These are phyloP conservation scores for Aureobasidium sp. DNA, from an alignment of 2,329 filamentous ascomycete genomes.

Conservation along the genomic window DNA sequence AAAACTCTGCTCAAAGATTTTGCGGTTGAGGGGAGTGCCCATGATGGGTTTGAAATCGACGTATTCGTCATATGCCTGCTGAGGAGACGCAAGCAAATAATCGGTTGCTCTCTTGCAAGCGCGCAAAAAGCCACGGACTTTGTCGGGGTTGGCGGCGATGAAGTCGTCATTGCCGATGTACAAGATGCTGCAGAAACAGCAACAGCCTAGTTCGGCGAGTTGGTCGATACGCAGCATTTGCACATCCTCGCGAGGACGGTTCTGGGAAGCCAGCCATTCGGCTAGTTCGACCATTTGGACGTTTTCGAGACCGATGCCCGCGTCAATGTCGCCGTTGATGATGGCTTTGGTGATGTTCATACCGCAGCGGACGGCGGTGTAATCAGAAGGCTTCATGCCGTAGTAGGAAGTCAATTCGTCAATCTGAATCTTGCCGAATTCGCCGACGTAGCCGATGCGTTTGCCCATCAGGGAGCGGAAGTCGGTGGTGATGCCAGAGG, in stretches of 20 bases:
- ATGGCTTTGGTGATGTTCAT: slow-evolving; percentile 78
- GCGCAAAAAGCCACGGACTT: slow-evolving; percentile 60
- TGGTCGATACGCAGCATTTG: slow-evolving; percentile 78
- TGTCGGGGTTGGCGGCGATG: slow-evolving; percentile 57
- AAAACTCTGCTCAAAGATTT: slow-evolving; percentile 73
- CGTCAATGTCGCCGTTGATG: slow-evolving; percentile 64
- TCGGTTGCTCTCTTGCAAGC: slow-evolving; percentile 71
- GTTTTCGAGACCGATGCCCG: slow-evolving; percentile 71
- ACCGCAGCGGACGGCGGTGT: slow-evolving; percentile 69
- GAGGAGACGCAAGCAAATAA: slow-evolving; percentile 58
- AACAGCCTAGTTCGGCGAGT: slow-evolving; percentile 71
- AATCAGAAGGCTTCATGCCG: slow-evolving; percentile 64
- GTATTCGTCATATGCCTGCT: slow-evolving; percentile 60
- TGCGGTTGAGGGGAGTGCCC: slow-evolving; percentile 61
- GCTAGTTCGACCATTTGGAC: slow-evolving; percentile 78
- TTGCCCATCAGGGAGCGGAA: slow-evolving; percentile 70
- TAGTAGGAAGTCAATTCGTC: slow-evolving; percentile 74
- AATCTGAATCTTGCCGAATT: slow-evolving; percentile 78
- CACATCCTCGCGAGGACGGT: slow-evolving; percentile 58
- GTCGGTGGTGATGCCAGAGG: slow-evolving; percentile 65
- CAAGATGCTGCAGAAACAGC: slow-evolving; percentile 76
- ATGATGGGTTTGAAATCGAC: slow-evolving; percentile 66
- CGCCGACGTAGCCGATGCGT: slow-evolving; percentile 71
- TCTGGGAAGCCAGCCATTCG: slow-evolving; percentile 62
- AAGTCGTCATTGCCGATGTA: slow-evolving; percentile 74